Conservation (phyloP, 768 basidiomycete species). For the Suillus bovinus region DNA sequence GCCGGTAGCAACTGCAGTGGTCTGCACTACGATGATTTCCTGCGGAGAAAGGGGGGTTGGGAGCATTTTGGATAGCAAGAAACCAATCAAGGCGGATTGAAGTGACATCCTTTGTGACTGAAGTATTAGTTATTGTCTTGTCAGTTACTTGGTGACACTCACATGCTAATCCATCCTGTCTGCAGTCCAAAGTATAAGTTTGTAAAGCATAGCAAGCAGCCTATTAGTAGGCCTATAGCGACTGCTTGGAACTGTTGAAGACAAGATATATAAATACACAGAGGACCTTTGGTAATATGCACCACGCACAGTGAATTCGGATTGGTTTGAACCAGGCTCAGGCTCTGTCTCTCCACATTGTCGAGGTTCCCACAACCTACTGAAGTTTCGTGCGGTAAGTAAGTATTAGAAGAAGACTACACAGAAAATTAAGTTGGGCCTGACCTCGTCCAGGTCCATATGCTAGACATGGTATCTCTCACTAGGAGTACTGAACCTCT, state of each 20-base stretch:
- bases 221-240: conserved; percentile 76
- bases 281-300: neutral
- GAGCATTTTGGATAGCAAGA: conserved; percentile 75
- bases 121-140: conserved; percentile 4
- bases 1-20: conserved; percentile 94
- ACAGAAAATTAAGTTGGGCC: too few relatives aligned
- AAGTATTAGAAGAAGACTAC: neutral
- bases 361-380: conserved; percentile 14
- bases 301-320: conserved; percentile 33
- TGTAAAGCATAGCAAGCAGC: conserved; percentile 87
- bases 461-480: conserved; percentile 14
- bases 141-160: conserved; percentile 21
- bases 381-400: neutral
- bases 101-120: conserved; percentile 80
- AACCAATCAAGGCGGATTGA: conserved; percentile 92
- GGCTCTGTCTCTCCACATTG: neutral
- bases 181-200: conserved; percentile 88
- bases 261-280: neutral
- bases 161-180: conserved; percentile 92
- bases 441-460: conserved; percentile 28
- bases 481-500: too few relatives aligned
- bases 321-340: conserved; percentile 13
- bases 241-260: conserved; percentile 53
- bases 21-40: conserved; percentile 93
- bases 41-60: conserved; percentile 80